Percentiles rank a stretch among this genome's conserved stretches.
phyloP scores from a whole-genome alignment of 2,329 filamentous ascomycete species.

The Daldinia sp. region DNA sequence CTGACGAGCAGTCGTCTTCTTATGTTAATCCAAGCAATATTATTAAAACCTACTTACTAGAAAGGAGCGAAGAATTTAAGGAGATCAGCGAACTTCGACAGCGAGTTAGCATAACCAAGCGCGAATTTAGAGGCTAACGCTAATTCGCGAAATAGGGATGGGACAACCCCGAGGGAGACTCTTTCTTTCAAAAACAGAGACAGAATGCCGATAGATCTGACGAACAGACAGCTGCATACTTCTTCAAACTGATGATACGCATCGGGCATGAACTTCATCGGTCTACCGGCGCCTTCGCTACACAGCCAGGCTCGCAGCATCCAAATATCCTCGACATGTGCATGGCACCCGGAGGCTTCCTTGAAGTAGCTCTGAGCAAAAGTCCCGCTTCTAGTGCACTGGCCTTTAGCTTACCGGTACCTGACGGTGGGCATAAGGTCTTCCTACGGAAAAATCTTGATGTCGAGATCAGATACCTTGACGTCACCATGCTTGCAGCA shows the following conservation, averaged over 20 bases:
- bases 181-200: slow-evolving; percentile 57
- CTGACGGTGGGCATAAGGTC: slow-evolving; percentile 57
- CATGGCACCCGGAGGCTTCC: slow-evolving; percentile 67
- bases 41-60: neutral
- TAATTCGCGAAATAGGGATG: slow-evolving; percentile 55
- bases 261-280: slow-evolving; percentile 57
- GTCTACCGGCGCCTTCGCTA: slow-evolving; percentile 19
- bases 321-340: slow-evolving; percentile 64
- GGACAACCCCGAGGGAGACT: slow-evolving; percentile 58
- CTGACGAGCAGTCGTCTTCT: neutral
- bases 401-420: slow-evolving; percentile 57
- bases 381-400: slow-evolving; percentile 53
- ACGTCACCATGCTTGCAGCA: slow-evolving; percentile 64
- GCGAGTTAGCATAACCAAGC: neutral
- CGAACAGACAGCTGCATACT: slow-evolving; percentile 42
- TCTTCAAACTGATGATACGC: slow-evolving; percentile 58
- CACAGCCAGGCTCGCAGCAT: slow-evolving; percentile 45
- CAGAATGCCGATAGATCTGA: slow-evolving; percentile 52
- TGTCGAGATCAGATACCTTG: slow-evolving; percentile 49
- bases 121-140: neutral
- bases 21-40: neutral
- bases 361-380: slow-evolving; percentile 52
- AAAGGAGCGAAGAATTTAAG: slow-evolving; percentile 11
- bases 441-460: slow-evolving; percentile 41
- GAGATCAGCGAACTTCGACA: slow-evolving; percentile 7